Evolutionary conservation across 1,284 basidiomycete genomes (phyloP).

Genomic region (Pterula multifida): DNA sequence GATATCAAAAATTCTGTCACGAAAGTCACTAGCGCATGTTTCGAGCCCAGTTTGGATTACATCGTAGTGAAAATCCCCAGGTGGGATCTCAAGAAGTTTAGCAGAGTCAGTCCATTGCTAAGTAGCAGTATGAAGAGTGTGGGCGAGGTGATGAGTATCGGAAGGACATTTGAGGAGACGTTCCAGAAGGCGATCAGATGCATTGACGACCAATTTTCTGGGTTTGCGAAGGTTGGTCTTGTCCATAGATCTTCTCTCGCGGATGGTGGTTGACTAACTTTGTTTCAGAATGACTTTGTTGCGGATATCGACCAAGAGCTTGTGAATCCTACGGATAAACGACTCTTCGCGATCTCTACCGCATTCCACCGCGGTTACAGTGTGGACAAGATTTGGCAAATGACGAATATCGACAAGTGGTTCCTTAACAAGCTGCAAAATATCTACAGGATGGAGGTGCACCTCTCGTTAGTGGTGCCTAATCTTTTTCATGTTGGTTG

Average conservation of each 20-base stretch:
- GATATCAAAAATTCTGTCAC: conserved; percentile 98
- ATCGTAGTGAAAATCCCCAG: conserved; percentile 97
- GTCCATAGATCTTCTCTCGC: conserved; percentile 1
- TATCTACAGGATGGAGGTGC: conserved; percentile 41
- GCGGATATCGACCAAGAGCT: conserved; percentile 36
- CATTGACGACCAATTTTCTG: conserved; percentile 90
- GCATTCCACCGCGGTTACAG: conserved; percentile 55
- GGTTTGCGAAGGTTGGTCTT: conserved; percentile 70
- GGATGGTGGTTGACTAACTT: neutral
- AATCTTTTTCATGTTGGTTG: neutral
- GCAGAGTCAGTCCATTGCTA: conserved; percentile 74
- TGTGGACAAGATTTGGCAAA: conserved; percentile 65
- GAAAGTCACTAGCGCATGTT: conserved; percentile 93
- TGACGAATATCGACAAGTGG: conserved; percentile 73
- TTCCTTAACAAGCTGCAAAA: conserved; percentile 61
- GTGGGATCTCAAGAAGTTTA: conserved; percentile 99
- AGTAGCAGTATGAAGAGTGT: conserved; percentile 98
- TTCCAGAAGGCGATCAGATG: conserved; percentile 96
- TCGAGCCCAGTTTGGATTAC: conserved; percentile 96
- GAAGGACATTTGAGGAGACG: conserved; percentile 95
- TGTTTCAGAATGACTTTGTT: conserved; percentile 54
- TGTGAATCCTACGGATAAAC: conserved; percentile 49
- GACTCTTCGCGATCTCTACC: conserved; percentile 53
- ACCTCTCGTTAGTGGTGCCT: conserved; percentile 1
- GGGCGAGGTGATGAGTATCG: conserved; percentile 98